These are phyloP conservation scores for Basipetospora sp. DNA, from an alignment of 2,329 filamentous ascomycete species.

Conservation along the genomic window DNA sequence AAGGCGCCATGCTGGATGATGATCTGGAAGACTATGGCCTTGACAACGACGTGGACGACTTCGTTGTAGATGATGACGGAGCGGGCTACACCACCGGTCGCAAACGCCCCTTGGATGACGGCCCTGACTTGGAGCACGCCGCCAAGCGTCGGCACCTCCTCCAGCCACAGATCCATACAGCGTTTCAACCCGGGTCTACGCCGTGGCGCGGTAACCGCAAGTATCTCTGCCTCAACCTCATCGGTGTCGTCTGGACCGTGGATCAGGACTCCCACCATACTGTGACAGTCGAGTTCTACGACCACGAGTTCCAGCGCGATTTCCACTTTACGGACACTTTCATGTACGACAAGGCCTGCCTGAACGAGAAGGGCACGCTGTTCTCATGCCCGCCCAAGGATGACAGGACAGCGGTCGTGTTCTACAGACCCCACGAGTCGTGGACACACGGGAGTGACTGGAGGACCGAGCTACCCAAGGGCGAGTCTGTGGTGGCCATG, in stretches of 20 bases:
- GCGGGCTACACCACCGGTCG: conserved; percentile 59
- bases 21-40: conserved; percentile 30
- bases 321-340: conserved; percentile 97
- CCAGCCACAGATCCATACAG: conserved; percentile 52
- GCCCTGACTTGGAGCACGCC: conserved; percentile 27
- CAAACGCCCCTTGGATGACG: conserved; percentile 41
- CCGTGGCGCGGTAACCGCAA: conserved; percentile 90
- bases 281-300: conserved; percentile 93
- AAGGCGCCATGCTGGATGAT: conserved; percentile 62
- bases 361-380: conserved; percentile 70
- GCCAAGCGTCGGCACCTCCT: conserved; percentile 36
- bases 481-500: conserved; percentile 77
- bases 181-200: conserved; percentile 84
- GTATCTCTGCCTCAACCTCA: conserved; percentile 83
- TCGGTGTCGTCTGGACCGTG: conserved; percentile 92
- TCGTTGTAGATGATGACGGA: conserved; percentile 88
- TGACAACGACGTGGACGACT: conserved; percentile 52
- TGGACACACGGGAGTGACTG: conserved; percentile 88
- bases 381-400: conserved; percentile 66
- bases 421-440: conserved; percentile 91
- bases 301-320: conserved; percentile 78
- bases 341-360: conserved; percentile 86
- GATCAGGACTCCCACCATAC: conserved; percentile 89
- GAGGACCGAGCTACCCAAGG: conserved; percentile 71
- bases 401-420: conserved; percentile 51